A percentile compares a stretch with the other conserved stretches of the same genome.
These are phyloP conservation scores for Penicillium canescens DNA, from an alignment of 495 filamentous ascomycete genomes.

Conservation along the genomic window DNA sequence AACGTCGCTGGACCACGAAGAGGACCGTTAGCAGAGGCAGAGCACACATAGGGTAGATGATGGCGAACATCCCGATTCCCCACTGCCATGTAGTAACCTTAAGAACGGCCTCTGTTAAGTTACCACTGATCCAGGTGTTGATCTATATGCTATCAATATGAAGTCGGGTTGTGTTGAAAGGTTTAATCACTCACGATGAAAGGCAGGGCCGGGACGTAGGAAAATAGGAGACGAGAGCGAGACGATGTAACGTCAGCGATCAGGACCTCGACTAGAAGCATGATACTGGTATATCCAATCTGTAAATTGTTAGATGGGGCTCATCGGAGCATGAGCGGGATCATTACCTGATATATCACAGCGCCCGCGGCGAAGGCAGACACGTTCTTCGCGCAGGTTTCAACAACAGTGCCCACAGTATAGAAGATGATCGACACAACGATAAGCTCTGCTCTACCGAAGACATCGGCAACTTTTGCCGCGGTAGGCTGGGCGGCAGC, in stretches of 20 bases:
- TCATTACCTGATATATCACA: conserved; percentile 48
- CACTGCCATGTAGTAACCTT: conserved; percentile 50
- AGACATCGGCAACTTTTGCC: conserved; percentile 60
- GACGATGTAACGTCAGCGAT: conserved; percentile 55
- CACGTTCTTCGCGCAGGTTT: conserved; percentile 36
- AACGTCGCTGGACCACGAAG: conserved; percentile 37
- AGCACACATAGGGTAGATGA: conserved; percentile 52
- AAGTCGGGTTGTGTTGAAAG: not conserved
- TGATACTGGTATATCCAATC: conserved; percentile 54
- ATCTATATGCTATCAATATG: conserved; percentile 23
- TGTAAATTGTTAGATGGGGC: conserved; percentile 1
- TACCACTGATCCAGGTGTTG: conserved; percentile 58
- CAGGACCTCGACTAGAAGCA: conserved; percentile 53
- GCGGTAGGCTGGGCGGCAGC: conserved; percentile 57
- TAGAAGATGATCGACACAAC: conserved; percentile 53
- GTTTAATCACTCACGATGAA: conserved; percentile 39
- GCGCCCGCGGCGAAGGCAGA: conserved; percentile 47
- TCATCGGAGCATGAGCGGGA: too few relatives aligned
- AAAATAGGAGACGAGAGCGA: conserved; percentile 54
- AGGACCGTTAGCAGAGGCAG: conserved; percentile 47
- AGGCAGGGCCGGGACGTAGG: conserved; percentile 52
- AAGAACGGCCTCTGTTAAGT: conserved; percentile 46
- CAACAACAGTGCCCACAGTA: conserved; percentile 40
- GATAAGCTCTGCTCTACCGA: conserved; percentile 56
- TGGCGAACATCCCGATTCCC: conserved; percentile 60